These are phyloP conservation scores for Hymenoscyphus fraxineus DNA, from an alignment of 2,329 filamentous ascomycete species.

Conservation along the genomic window DNA sequence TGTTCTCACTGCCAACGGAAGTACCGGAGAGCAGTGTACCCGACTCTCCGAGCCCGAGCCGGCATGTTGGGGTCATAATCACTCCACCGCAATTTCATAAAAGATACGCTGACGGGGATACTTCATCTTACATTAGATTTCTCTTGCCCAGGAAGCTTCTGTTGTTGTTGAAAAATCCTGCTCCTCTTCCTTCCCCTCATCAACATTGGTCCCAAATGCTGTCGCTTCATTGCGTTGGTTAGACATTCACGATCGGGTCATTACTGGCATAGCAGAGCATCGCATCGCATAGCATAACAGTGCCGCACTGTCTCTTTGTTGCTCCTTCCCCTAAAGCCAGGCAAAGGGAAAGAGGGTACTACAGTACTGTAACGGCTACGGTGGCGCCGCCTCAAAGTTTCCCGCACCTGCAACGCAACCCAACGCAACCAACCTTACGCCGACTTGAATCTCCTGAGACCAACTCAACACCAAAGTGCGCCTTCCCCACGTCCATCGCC, in stretches of 20 bases:
- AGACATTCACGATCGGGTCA: neutral
- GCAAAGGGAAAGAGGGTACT: too few relatives aligned
- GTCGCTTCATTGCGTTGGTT: conserved; percentile 3
- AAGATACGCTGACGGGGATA: neutral
- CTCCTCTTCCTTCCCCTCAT: neutral
- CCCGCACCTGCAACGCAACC: neutral
- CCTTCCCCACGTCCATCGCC: conserved; percentile 1
- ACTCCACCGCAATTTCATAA: conserved; percentile 1
- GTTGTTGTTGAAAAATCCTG: neutral
- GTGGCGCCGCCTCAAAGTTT: neutral
- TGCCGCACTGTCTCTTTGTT: too few relatives aligned
- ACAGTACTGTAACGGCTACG: neutral
- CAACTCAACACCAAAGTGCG: conserved; percentile 4
- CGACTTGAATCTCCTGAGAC: neutral
- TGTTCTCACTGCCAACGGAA: neutral
- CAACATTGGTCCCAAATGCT: neutral
- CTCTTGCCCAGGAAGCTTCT: neutral
- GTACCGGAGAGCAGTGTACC: neutral
- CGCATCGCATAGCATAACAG: neutral
- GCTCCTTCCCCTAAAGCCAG: too few relatives aligned
- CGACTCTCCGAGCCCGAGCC: neutral
- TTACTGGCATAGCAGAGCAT: neutral
- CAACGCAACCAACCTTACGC: neutral
- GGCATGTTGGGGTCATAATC: neutral
- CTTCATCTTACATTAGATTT: neutral